Conservation (phyloP, 1,284 basidiomycete species). For the Marasmius tenuissimus region DNA sequence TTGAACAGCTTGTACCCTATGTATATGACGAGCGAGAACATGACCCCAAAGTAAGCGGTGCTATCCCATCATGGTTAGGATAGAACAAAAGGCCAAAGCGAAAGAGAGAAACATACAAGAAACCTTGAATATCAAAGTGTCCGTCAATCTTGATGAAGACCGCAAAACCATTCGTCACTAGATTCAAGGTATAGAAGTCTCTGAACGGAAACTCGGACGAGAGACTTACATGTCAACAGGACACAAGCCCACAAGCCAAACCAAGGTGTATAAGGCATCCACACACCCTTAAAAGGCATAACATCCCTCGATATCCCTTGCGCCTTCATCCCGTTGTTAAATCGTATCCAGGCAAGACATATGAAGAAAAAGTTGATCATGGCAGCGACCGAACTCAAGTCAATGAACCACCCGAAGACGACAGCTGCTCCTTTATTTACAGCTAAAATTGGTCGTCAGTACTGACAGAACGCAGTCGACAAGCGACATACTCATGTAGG, state of each 20-base stretch:
- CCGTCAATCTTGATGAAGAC: conserved; percentile 16
- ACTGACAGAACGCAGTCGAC: background rate
- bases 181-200: background rate
- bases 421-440: conserved; percentile 12
- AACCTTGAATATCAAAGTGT: conserved; percentile 12
- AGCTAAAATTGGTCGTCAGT: background rate
- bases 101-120: conserved; percentile 7
- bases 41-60: conserved; percentile 15
- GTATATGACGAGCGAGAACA: background rate
- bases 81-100: background rate
- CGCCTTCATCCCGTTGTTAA: conserved; percentile 11
- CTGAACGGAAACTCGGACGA: background rate
- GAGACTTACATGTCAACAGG: conserved; percentile 1
- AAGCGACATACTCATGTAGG: conserved; percentile 12
- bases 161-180: conserved; percentile 14
- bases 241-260: conserved; percentile 14
- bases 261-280: conserved; percentile 11
- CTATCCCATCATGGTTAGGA: background rate
- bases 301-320: conserved; percentile 12
- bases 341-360: conserved; percentile 16
- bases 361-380: conserved; percentile 16
- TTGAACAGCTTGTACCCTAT: conserved; percentile 11
- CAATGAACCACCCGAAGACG: conserved; percentile 17
- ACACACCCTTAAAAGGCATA: conserved; percentile 12
- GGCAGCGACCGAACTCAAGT: conserved; percentile 12